Percentiles rank a stretch among this genome's conserved stretches.
These are phyloP conservation scores for Acanthamoeba divionensis DNA, from an alignment of 208 protist species.

Conservation along the genomic window DNA sequence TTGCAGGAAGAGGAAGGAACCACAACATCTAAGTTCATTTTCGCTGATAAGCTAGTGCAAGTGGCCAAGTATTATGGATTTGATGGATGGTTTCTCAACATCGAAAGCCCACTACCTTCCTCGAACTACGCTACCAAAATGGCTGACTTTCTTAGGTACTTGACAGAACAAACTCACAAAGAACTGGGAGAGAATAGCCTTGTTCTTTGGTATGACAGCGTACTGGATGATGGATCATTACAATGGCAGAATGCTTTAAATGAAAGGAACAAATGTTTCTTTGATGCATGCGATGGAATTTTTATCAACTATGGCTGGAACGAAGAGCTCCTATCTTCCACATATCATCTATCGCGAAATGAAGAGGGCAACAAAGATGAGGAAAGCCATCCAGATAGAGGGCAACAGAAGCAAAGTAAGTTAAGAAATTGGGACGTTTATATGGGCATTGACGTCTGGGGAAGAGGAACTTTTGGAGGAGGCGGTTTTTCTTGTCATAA, in stretches of 20 bases:
- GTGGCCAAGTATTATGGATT: conserved; percentile 85
- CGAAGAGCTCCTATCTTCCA: background rate
- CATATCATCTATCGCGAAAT: conserved; percentile 47
- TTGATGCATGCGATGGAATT: conserved; percentile 82
- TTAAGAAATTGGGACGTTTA: conserved; percentile 75
- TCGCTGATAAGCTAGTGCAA: conserved; percentile 77
- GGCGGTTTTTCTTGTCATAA: conserved; percentile 80
- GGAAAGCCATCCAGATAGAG: background rate
- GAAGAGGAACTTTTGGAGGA: conserved; percentile 78
- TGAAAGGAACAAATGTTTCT: conserved; percentile 83
- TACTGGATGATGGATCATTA: conserved; percentile 78
- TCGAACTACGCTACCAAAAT: background rate
- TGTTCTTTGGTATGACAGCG: conserved; percentile 89
- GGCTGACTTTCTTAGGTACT: conserved; percentile 33
- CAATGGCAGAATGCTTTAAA: conserved; percentile 86
- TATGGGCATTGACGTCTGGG: conserved; percentile 87
- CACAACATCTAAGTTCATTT: conserved; percentile 57
- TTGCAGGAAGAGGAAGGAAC: background rate
- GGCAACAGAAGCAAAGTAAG: background rate
- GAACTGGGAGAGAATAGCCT: background rate
- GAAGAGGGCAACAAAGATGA: background rate
- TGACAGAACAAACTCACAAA: background rate
- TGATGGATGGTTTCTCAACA: conserved; percentile 89
- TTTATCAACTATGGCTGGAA: conserved; percentile 85
- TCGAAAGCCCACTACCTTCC: conserved; percentile 71